Evolutionary conservation across 352 stramenopile genomes (phyloP).

Genomic region (Pythium phragmiticola): DNA sequence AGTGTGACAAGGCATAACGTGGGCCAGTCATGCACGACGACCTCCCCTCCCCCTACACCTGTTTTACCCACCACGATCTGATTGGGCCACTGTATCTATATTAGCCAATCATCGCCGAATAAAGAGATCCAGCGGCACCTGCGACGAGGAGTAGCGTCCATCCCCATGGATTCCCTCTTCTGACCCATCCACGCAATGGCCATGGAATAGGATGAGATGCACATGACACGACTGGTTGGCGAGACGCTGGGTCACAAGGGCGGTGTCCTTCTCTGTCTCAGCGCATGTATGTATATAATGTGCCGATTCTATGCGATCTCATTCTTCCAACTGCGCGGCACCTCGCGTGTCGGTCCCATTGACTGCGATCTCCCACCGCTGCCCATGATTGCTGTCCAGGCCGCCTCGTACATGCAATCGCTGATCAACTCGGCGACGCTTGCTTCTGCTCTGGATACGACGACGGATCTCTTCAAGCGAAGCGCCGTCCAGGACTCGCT

Average conservation of each 20-base stretch:
- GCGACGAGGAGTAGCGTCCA: constrained; percentile 8
- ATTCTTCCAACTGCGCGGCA: constrained; percentile 14
- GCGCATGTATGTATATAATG: constrained; percentile 2
- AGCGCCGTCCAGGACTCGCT: constrained; percentile 1
- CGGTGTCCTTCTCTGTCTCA: constrained; percentile 28
- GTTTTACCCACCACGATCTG: background rate
- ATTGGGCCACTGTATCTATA: background rate
- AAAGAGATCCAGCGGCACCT: constrained; percentile 20
- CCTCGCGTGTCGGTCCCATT: background rate
- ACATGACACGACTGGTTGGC: constrained; percentile 17
- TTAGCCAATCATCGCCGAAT: constrained; percentile 4
- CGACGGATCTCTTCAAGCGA: constrained; percentile 14
- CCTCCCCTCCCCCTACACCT: constrained; percentile 6
- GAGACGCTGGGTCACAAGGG: constrained; percentile 1
- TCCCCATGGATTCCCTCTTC: background rate
- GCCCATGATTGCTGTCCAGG: constrained; percentile 21
- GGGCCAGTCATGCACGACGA: background rate
- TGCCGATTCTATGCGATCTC: constrained; percentile 12
- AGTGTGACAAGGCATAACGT: constrained; percentile 1
- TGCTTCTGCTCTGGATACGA: constrained; percentile 7
- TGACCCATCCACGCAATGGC: background rate
- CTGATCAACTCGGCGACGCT: constrained; percentile 21
- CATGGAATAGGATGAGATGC: background rate
- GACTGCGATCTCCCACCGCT: background rate
- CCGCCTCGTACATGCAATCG: constrained; percentile 20